These are phyloP conservation scores for Scolecobasidium constrictum DNA, from an alignment of 2,329 filamentous ascomycete genomes.

Conservation along the genomic window DNA sequence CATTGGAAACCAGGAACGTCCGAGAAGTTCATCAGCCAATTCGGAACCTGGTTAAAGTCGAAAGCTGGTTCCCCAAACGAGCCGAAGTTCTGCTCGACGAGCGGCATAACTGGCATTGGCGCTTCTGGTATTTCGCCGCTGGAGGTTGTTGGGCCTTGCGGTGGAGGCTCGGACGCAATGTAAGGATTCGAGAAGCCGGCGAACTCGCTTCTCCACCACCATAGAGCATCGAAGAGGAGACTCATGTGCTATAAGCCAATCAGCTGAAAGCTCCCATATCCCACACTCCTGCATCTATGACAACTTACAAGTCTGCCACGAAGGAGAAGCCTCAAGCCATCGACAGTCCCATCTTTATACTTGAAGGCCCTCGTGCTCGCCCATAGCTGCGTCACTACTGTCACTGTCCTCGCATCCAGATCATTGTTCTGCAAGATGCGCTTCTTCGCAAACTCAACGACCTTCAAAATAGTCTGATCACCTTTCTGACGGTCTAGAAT, in stretches of 20 bases:
- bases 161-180: neutral
- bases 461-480: constrained; percentile 11
- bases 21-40: neutral
- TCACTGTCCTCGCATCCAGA: constrained; percentile 18
- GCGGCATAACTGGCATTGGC: too few species aligned
- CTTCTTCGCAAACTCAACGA: constrained; percentile 21
- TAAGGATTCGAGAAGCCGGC: neutral
- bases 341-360: constrained; percentile 20
- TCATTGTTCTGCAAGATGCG: constrained; percentile 23
- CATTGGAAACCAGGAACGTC: neutral
- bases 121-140: too few species aligned
- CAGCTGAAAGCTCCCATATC: neutral
- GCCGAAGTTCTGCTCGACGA: too few species aligned
- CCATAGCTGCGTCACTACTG: constrained; percentile 25
- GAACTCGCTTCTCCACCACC: constrained; percentile 4
- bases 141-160: neutral
- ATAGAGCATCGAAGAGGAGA: neutral
- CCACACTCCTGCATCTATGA: neutral
- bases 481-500: neutral
- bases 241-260: constrained; percentile 1
- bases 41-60: neutral
- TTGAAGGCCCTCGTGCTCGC: constrained; percentile 22
- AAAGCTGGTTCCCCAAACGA: neutral
- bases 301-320: neutral
- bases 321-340: constrained; percentile 10